phyloP scores from a whole-genome alignment of 176 grass and related monocot species.

The Poa annua region DNA sequence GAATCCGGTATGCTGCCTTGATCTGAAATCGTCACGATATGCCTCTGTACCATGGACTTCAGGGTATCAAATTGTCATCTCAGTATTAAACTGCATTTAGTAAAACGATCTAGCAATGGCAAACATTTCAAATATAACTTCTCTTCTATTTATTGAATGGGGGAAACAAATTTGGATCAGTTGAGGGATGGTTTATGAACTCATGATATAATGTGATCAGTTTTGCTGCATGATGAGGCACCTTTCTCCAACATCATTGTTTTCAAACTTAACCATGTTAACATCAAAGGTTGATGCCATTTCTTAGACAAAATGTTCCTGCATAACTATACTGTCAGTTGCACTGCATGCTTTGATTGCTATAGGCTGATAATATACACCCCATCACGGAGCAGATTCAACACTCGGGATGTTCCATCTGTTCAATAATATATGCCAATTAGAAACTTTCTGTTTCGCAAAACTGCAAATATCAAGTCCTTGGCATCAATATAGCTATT shows the following conservation, averaged over 20 bases:
- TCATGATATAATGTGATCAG: not conserved
- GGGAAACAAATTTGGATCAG: not conserved
- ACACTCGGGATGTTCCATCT: not conserved
- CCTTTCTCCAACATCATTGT: not conserved
- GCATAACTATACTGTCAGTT: not conserved
- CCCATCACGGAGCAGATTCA: not conserved
- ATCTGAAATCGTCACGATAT: not conserved
- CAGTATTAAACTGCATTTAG: not conserved
- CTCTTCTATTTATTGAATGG: not conserved
- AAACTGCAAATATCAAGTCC: not conserved
- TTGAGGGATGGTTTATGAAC: conserved; percentile 7
- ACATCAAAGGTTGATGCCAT: not conserved
- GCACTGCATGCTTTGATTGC: not conserved
- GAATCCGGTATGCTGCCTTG: not conserved
- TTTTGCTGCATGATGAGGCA: not conserved
- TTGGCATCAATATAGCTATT: not conserved
- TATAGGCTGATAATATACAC: not conserved
- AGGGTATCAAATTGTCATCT: conserved; percentile 20
- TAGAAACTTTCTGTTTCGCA: conserved; percentile 19
- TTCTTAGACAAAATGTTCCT: conserved; percentile 5
- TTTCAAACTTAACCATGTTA: conserved; percentile 7
- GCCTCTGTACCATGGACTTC: conserved; percentile 2
- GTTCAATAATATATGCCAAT: conserved; percentile 11
- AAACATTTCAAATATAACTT: not conserved
- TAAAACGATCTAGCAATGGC: not conserved